Evolutionary conservation across 1,284 basidiomycete genomes (phyloP).

Genomic region (Coriolopsis trogii): DNA sequence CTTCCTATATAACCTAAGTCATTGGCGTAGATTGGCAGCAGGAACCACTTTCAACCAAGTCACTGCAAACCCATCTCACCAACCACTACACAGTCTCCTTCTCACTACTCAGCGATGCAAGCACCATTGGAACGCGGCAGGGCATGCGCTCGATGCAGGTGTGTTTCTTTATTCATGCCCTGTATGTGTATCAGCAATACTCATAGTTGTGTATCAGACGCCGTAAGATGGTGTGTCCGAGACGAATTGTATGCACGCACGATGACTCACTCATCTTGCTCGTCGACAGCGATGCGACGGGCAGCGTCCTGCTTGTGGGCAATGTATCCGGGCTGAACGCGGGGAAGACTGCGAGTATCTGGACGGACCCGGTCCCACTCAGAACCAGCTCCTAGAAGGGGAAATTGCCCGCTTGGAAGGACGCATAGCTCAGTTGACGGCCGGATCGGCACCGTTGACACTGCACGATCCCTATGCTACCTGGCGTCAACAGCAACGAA

Average conservation of each 20-base stretch:
- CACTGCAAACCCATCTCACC: no score
- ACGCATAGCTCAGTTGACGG: slow-evolving; percentile 30
- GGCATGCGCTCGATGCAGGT: slow-evolving; percentile 37
- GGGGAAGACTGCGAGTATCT: slow-evolving; percentile 36
- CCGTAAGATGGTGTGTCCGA: slow-evolving; percentile 33
- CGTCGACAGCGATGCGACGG: slow-evolving; percentile 35
- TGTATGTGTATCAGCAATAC: no score
- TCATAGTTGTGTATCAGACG: slow-evolving; percentile 22
- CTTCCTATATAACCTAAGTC: slow-evolving; percentile 9
- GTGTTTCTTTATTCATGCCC: background rate
- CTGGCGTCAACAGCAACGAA: slow-evolving; percentile 13
- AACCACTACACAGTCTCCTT: background rate
- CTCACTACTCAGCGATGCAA: slow-evolving; percentile 9
- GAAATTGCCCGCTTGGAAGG: slow-evolving; percentile 29
- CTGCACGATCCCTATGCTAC: slow-evolving; percentile 32
- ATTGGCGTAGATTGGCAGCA: background rate
- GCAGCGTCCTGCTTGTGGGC: slow-evolving; percentile 31
- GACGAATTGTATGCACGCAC: background rate
- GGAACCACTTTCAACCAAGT: no score
- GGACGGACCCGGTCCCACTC: slow-evolving; percentile 30
- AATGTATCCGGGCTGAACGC: slow-evolving; percentile 30
- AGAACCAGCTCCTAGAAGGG: slow-evolving; percentile 33
- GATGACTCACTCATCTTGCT: background rate
- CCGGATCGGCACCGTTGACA: slow-evolving; percentile 23
- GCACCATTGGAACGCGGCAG: slow-evolving; percentile 34